Conservation (phyloP, 345 rosid genomes). For the Acer saccharum region DNA sequence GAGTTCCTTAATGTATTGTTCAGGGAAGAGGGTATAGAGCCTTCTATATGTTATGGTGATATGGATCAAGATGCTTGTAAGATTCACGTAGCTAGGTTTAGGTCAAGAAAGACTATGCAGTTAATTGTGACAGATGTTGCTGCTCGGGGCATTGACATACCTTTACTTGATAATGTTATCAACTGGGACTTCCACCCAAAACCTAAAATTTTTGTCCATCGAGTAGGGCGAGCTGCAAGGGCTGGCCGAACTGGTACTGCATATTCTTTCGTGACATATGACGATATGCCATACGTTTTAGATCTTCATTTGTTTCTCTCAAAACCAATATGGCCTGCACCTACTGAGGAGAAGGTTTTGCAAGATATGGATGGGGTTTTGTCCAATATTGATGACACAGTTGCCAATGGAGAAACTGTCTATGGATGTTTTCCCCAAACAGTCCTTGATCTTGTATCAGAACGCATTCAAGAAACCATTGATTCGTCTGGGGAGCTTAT, state of each 20-base stretch:
- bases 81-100: constrained; percentile 83
- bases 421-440: constrained; percentile 92
- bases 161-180: no score
- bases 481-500: constrained; percentile 80
- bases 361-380: constrained; percentile 74
- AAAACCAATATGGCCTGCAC: constrained; percentile 86
- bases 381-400: constrained; percentile 67
- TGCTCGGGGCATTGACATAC: no score
- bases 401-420: constrained; percentile 82
- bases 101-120: no score
- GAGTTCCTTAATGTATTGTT: constrained; percentile 85
- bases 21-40: constrained; percentile 75
- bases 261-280: constrained; percentile 83
- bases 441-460: constrained; percentile 78
- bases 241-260: constrained; percentile 96
- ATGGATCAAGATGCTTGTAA: constrained; percentile 97
- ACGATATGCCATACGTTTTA: constrained; percentile 83
- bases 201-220: constrained; percentile 92
- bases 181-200: constrained; percentile 82
- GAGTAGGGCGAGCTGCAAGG: constrained; percentile 94
- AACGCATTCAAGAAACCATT: constrained; percentile 64
- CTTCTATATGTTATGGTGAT: constrained; percentile 96
- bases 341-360: constrained; percentile 88
- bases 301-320: constrained; percentile 97
- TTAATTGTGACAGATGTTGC: no score